phyloP scores from a whole-genome alignment of 495 filamentous ascomycete genomes.

The Neurospora sp. region DNA sequence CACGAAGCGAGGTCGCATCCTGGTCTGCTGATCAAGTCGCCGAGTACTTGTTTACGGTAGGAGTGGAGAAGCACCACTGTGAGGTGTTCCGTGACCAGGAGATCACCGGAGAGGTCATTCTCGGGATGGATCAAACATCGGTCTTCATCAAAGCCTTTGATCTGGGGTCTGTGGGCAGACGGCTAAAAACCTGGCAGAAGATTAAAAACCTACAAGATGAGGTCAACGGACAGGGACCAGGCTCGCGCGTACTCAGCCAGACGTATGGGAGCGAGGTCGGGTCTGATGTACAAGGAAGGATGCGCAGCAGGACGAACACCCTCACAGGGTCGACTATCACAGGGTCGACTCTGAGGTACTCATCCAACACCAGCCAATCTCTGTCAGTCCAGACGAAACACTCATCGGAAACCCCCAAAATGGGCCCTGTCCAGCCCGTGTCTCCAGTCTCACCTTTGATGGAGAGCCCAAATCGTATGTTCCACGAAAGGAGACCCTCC shows the following conservation, averaged over 20 bases:
- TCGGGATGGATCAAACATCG: constrained; percentile 90
- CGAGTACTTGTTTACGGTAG: constrained; percentile 69
- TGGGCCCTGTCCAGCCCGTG: constrained; percentile 26
- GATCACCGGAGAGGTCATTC: constrained; percentile 82
- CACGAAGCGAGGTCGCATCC: constrained; percentile 51
- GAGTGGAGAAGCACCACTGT: constrained; percentile 77
- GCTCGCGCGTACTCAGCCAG: constrained; percentile 35
- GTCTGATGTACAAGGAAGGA: constrained; percentile 35
- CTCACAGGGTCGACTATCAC: constrained; percentile 83
- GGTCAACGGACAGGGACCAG: constrained; percentile 36
- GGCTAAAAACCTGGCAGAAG: constrained; percentile 91
- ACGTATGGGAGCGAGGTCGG: constrained; percentile 45
- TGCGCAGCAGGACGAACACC: constrained; percentile 40
- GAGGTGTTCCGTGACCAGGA: constrained; percentile 94
- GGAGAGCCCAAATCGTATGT: constrained; percentile 46
- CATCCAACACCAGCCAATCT: constrained; percentile 25
- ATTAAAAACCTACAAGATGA: constrained; percentile 84
- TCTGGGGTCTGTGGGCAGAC: constrained; percentile 77
- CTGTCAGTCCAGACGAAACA: constrained; percentile 32
- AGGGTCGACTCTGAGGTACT: constrained; percentile 63
- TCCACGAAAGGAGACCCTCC: constrained; percentile 48
- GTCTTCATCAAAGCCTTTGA: constrained; percentile 93
- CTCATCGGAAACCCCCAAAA: constrained; percentile 33
- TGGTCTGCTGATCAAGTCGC: constrained; percentile 78
- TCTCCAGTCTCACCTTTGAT: constrained; percentile 37